Evolutionary conservation across 148 eudicot species (phyloP).

Genomic region (Heliamphora exappendiculata): DNA sequence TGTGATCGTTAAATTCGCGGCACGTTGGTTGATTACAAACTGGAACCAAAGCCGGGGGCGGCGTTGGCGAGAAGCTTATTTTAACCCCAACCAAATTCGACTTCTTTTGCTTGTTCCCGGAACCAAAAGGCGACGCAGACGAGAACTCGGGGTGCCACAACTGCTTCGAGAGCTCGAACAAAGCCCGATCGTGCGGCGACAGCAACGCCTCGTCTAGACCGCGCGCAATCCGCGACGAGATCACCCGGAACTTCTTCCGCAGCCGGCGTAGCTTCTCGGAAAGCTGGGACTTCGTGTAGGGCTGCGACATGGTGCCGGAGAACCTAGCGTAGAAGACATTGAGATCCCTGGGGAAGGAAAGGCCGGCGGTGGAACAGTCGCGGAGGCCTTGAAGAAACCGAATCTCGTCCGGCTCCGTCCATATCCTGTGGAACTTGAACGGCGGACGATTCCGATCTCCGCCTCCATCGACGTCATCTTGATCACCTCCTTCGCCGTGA

Average conservation of each 20-base stretch:
- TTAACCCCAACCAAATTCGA: slow-evolving; percentile 28
- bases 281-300: slow-evolving; percentile 42
- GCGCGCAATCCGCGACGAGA: slow-evolving; percentile 23
- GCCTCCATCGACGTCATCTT: background rate
- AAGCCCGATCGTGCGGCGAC: slow-evolving; percentile 31
- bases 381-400: slow-evolving; percentile 33
- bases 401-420: slow-evolving; percentile 51
- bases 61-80: slow-evolving; percentile 24
- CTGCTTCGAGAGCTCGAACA: slow-evolving; percentile 25
- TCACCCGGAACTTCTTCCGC: slow-evolving; percentile 34
- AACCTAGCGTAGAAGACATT: slow-evolving; percentile 25
- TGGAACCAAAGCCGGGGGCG: slow-evolving; percentile 1
- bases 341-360: slow-evolving; percentile 35
- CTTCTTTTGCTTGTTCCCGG: slow-evolving; percentile 5
- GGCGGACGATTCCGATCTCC: slow-evolving; percentile 18
- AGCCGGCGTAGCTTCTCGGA: slow-evolving; percentile 46
- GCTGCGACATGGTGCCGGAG: slow-evolving; percentile 29
- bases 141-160: slow-evolving; percentile 33
- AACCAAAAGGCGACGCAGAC: slow-evolving; percentile 20
- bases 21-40: background rate
- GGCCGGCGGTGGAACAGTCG: slow-evolving; percentile 16
- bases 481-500: background rate
- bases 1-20: background rate
- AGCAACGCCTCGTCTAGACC: slow-evolving; percentile 26
- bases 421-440: slow-evolving; percentile 39